These are phyloP conservation scores for Phytophthora macrochlamydospora DNA, from an alignment of 352 stramenopile genomes.

Conservation along the genomic window DNA sequence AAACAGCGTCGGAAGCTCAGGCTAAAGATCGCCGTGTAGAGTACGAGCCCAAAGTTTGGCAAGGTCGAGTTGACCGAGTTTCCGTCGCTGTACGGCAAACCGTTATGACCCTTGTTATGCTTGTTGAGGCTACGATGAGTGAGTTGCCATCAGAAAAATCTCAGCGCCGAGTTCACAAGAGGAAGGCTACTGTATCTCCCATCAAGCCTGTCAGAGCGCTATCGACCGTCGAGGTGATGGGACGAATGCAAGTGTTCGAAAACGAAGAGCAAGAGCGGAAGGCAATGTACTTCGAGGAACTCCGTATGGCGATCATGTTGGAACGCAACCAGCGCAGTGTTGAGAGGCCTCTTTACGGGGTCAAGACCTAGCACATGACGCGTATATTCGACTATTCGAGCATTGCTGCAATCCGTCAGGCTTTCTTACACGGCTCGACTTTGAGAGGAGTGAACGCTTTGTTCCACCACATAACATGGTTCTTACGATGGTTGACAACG, in stretches of 20 bases:
- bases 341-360: slow-evolving; percentile 52
- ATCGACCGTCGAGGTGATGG: slow-evolving; percentile 11
- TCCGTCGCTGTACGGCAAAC: slow-evolving; percentile 15
- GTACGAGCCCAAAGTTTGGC: slow-evolving; percentile 12
- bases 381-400: slow-evolving; percentile 51
- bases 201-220: slow-evolving; percentile 10
- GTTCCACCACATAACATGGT: slow-evolving; percentile 42
- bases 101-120: slow-evolving; percentile 16
- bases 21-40: neutral
- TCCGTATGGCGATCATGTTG: slow-evolving; percentile 50
- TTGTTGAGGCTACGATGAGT: slow-evolving; percentile 21
- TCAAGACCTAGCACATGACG: slow-evolving; percentile 57
- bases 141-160: slow-evolving; percentile 10
- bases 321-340: slow-evolving; percentile 43
- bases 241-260: slow-evolving; percentile 47
- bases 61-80: neutral
- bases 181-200: neutral
- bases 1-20: neutral
- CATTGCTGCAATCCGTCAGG: slow-evolving; percentile 59
- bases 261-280: slow-evolving; percentile 51
- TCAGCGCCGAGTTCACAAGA: slow-evolving; percentile 22
- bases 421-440: slow-evolving; percentile 51
- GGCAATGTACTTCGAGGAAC: slow-evolving; percentile 49
- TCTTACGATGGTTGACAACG: slow-evolving; percentile 18
- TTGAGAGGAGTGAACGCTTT: slow-evolving; percentile 52